Base-by-base conservation (phyloP, 73 alveolate species). In the Durusdinium trenchii region DNA sequence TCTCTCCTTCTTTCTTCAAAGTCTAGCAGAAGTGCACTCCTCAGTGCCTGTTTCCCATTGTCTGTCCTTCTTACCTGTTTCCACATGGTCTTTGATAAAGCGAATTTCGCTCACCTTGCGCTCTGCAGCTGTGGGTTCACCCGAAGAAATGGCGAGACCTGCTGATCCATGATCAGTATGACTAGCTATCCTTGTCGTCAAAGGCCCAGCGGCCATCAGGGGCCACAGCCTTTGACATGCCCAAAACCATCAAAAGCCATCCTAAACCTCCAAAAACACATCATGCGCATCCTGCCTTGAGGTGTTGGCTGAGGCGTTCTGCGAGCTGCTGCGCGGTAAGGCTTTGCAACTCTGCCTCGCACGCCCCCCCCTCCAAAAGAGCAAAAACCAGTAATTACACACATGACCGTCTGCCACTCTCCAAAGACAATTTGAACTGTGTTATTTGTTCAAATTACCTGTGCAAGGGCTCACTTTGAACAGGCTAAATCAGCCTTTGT, bases 71-170 rank as follows among this genome's bases (percentile, higher is more conserved):
- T 91, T 71, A 43, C 89, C 79, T 60, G 46, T 78, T 69, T 91
- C 98, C 61, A 78, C 85, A 46, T 42, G 52, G 71, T 91, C 98
- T 69, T 52, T 91, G 89, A 91, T 69, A 45, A 91, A 91, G n/a
- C 98, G 98, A 30, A 91, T 71, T 42, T 91, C 98, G 60, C 42
- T 91, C 61, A 54, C 98, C 98, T 91, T 32, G 42, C 45, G 32
- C 18, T 1, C 43, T 75, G 10, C 38, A 78, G 62, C 16, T 61
- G 18, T 26, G 5, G 76, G 43, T 62, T 20, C 43, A 5, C 73
- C 73, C 73, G 73, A 1, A 32, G 18, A 2, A 60, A 60, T 1
- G 73, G 30, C 18, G 18, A 60, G 18, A 23, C 30, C 73, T 1
- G 1, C 0, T 23, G 73, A 32, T 60, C 3, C 73, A 23, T 23